Percentiles rank a stretch among this genome's conserved stretches.
phyloP scores from a whole-genome alignment of 116 monocot genomes.

The Dioscorea cayenensis region DNA sequence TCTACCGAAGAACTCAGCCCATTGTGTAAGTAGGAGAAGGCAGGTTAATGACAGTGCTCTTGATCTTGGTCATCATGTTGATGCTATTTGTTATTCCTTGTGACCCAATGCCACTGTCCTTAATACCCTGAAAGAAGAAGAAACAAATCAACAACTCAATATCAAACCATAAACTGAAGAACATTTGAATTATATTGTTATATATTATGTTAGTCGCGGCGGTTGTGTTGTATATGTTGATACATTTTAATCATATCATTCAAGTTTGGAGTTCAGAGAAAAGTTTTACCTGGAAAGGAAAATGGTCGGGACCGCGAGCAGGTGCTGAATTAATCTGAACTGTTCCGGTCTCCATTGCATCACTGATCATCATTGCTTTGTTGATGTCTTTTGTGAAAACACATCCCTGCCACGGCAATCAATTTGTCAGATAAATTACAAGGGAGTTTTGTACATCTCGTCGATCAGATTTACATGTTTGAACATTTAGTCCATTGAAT shows the following conservation, averaged over 20 bases:
- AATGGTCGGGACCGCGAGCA: conserved; percentile 94
- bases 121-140: conserved; percentile 51
- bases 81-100: conserved; percentile 98
- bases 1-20: conserved; percentile 36
- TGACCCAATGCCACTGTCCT: conserved; percentile 95
- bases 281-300: conserved; percentile 78
- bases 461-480: no score
- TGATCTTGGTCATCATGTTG: conserved; percentile 96
- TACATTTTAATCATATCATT: not conserved
- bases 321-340: conserved; percentile 98
- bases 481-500: no score
- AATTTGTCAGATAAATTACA: not conserved
- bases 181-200: not conserved
- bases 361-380: conserved; percentile 92
- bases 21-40: conserved; percentile 85
- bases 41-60: conserved; percentile 94
- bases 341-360: conserved; percentile 94
- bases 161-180: not conserved
- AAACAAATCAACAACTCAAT: not conserved
- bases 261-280: no score
- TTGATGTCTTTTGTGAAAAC: conserved; percentile 91
- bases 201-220: no score
- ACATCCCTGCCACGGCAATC: conserved; percentile 54
- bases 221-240: no score
- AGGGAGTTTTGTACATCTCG: no score